These are phyloP conservation scores for Umbellularia californica DNA, from an alignment of 164 flowering plant species.

Conservation along the genomic window DNA sequence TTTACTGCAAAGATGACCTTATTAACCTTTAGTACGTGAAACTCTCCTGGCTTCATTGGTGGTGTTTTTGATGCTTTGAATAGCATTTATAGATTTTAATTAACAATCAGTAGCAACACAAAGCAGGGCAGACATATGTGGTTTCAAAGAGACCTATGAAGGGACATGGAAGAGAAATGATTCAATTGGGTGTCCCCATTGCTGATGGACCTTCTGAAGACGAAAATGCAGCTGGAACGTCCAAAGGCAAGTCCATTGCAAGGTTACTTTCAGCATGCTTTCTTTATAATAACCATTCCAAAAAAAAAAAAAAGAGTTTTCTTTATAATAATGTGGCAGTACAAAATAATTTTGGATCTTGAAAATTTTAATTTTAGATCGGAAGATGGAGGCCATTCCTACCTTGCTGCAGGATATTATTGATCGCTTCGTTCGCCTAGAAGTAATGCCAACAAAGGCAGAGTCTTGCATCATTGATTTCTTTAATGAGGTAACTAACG, in stretches of 20 bases:
- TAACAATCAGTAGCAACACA: background rate
- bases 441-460: slow-evolving; percentile 52
- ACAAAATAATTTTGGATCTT: background rate
- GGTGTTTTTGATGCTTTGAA: no score
- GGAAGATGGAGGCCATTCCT: slow-evolving; percentile 67
- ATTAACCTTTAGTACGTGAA: background rate
- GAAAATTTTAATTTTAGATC: slow-evolving; percentile 36
- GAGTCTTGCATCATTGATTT: slow-evolving; percentile 68
- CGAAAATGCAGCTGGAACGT: slow-evolving; percentile 40
- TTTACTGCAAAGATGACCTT: background rate
- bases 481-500: slow-evolving; percentile 53
- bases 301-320: no score
- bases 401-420: slow-evolving; percentile 54
- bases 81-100: background rate
- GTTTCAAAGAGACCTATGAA: slow-evolving; percentile 66
- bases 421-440: slow-evolving; percentile 44
- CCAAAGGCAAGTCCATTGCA: slow-evolving; percentile 49
- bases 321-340: background rate
- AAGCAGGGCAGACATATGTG: slow-evolving; percentile 73
- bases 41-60: background rate
- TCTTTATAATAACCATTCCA: background rate
- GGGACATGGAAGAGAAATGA: slow-evolving; percentile 88
- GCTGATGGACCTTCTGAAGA: slow-evolving; percentile 65
- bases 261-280: background rate
- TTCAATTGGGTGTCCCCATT: slow-evolving; percentile 71